These are phyloP conservation scores for Pythium biforme DNA, from an alignment of 352 stramenopile species.

Conservation along the genomic window DNA sequence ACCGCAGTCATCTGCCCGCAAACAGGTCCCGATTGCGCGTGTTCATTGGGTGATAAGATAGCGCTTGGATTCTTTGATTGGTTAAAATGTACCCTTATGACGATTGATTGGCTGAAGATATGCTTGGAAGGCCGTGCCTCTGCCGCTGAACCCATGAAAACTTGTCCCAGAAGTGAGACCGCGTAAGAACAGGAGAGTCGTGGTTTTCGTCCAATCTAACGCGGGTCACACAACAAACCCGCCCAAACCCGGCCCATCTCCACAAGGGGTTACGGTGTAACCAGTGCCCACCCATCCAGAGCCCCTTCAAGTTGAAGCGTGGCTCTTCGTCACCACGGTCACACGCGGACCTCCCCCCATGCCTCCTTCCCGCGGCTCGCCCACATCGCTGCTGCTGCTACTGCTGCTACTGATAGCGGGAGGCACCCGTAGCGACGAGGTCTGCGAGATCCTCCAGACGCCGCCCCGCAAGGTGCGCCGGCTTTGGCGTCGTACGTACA, in stretches of 20 bases:
- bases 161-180: slow-evolving; percentile 22
- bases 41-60: neutral
- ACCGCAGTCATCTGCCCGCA: neutral
- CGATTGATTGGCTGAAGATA: slow-evolving; percentile 6
- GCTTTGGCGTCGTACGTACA: neutral
- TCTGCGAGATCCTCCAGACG: slow-evolving; percentile 24
- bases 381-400: neutral
- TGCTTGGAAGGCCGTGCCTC: neutral
- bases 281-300: neutral
- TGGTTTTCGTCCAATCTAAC: neutral
- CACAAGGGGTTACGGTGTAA: neutral
- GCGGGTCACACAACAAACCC: neutral
- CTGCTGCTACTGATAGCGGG: neutral
- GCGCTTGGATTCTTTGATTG: slow-evolving; percentile 1
- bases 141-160: slow-evolving; percentile 15
- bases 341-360: neutral
- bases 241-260: neutral
- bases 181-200: neutral
- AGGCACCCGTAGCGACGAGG: neutral
- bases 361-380: neutral
- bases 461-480: slow-evolving; percentile 18
- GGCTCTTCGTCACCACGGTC: neutral
- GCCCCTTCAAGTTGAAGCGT: slow-evolving; percentile 12
- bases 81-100: slow-evolving; percentile 1
- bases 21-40: neutral